phyloP scores from a whole-genome alignment of 495 filamentous ascomycete species.

The Pseudevernia furfuracea region DNA sequence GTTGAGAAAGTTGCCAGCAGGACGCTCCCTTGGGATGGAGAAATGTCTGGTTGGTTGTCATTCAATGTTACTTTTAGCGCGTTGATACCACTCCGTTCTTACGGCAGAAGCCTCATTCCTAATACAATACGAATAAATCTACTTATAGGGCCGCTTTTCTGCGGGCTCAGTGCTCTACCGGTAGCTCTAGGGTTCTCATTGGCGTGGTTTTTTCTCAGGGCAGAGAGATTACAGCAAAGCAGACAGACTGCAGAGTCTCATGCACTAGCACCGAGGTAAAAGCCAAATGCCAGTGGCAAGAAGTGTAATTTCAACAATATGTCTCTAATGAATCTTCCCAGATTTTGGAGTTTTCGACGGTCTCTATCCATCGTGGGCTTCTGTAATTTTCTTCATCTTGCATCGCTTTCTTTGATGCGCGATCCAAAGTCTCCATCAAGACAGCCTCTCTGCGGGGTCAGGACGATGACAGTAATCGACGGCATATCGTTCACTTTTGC shows the following conservation, averaged over 20 bases:
- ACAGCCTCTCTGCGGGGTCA: too few species aligned
- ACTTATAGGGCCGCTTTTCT: background rate
- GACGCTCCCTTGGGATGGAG: background rate
- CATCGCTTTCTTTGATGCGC: too few species aligned
- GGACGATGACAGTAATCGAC: too few species aligned
- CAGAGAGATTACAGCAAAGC: background rate
- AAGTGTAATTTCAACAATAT: background rate
- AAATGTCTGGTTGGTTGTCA: background rate
- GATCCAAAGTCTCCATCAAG: too few species aligned
- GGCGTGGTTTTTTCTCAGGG: too few species aligned
- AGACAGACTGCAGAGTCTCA: background rate
- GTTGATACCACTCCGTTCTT: constrained; percentile 14
- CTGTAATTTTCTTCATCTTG: too few species aligned
- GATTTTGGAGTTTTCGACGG: too few species aligned
- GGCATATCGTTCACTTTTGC: too few species aligned
- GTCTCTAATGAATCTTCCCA: background rate
- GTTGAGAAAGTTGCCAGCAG: background rate
- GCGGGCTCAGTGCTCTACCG: background rate
- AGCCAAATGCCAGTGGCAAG: background rate
- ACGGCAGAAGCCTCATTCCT: background rate
- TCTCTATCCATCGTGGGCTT: too few species aligned
- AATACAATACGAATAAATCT: too few species aligned
- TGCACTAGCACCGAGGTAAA: background rate
- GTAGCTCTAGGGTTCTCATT: background rate
- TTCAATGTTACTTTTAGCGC: background rate